These are phyloP conservation scores for Mortierella claussenii DNA, from an alignment of 192 early-diverging fungal species.

Conservation along the genomic window DNA sequence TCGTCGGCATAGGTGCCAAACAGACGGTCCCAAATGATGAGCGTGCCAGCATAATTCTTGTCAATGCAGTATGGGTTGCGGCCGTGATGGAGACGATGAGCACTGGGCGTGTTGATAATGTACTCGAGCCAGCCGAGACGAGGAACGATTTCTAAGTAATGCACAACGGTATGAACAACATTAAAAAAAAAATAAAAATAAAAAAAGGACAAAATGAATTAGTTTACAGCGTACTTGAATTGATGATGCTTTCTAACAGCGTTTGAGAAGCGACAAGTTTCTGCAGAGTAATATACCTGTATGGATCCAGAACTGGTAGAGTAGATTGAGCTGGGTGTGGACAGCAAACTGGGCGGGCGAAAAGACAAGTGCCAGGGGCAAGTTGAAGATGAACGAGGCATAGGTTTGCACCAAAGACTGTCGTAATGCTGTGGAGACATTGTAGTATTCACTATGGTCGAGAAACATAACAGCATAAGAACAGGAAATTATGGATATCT, in stretches of 20 bases:
- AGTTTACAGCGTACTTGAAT: too few relatives aligned
- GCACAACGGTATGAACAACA: too few relatives aligned
- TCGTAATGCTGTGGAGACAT: constrained; percentile 65
- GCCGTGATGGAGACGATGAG: constrained; percentile 71
- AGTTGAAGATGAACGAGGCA: constrained; percentile 63
- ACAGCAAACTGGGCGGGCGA: constrained; percentile 64
- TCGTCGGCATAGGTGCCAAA: constrained; percentile 70
- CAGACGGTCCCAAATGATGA: constrained; percentile 72
- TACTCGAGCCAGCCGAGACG: constrained; percentile 67
- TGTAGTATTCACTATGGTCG: constrained; percentile 68
- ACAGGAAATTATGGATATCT: neutral
- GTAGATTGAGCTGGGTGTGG: constrained; percentile 64
- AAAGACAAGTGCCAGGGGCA: constrained; percentile 63
- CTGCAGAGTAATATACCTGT: constrained; percentile 34
- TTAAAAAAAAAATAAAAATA: constrained; percentile 39
- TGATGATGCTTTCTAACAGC: too few relatives aligned
- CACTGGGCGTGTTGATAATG: constrained; percentile 69
- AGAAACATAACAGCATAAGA: neutral
- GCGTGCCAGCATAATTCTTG: constrained; percentile 70
- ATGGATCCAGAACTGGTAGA: constrained; percentile 63
- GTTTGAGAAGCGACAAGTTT: too few relatives aligned
- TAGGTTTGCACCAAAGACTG: constrained; percentile 63
- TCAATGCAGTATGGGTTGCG: constrained; percentile 73
- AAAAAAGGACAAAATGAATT: neutral
- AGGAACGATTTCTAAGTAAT: constrained; percentile 64